A percentile compares a stretch with the other conserved stretches of the same genome.
phyloP scores from a whole-genome alignment of 805 yeast species.

The Wickerhamomyces tratensis region DNA sequence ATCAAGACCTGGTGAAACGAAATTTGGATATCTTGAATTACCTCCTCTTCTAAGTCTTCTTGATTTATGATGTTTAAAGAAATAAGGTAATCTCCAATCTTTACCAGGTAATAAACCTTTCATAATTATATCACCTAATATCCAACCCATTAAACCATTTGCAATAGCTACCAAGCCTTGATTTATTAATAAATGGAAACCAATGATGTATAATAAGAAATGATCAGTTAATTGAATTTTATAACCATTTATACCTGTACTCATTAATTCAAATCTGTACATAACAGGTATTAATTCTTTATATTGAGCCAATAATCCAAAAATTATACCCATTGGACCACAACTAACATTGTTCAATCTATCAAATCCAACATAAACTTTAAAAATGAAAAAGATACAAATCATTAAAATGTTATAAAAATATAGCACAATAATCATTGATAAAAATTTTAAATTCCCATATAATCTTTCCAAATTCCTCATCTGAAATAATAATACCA shows the following conservation, averaged over 20 bases:
- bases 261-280: slow-evolving; percentile 24
- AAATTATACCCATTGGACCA: slow-evolving; percentile 26
- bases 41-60: neutral
- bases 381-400: slow-evolving; percentile 5
- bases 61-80: slow-evolving; percentile 5
- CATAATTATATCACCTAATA: slow-evolving; percentile 23
- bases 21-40: neutral
- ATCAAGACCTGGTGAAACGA: too few relatives aligned
- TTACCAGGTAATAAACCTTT: slow-evolving; percentile 28
- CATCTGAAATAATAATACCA: slow-evolving; percentile 26
- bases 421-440: slow-evolving; percentile 9
- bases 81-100: slow-evolving; percentile 27
- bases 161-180: slow-evolving; percentile 20
- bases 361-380: slow-evolving; percentile 10
- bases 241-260: slow-evolving; percentile 2
- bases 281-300: slow-evolving; percentile 28
- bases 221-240: slow-evolving; percentile 22
- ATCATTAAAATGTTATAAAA: slow-evolving; percentile 8
- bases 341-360: slow-evolving; percentile 9
- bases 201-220: slow-evolving; percentile 21
- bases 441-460: slow-evolving; percentile 25
- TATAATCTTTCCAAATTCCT: slow-evolving; percentile 27
- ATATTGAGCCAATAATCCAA: slow-evolving; percentile 26
- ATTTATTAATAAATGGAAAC: slow-evolving; percentile 22
- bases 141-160: slow-evolving; percentile 25